A percentile compares a stretch with the other conserved stretches of the same genome.
Evolutionary conservation across 2,329 filamentous ascomycete species (phyloP).

Genomic region (Clonostachys byssicola): DNA sequence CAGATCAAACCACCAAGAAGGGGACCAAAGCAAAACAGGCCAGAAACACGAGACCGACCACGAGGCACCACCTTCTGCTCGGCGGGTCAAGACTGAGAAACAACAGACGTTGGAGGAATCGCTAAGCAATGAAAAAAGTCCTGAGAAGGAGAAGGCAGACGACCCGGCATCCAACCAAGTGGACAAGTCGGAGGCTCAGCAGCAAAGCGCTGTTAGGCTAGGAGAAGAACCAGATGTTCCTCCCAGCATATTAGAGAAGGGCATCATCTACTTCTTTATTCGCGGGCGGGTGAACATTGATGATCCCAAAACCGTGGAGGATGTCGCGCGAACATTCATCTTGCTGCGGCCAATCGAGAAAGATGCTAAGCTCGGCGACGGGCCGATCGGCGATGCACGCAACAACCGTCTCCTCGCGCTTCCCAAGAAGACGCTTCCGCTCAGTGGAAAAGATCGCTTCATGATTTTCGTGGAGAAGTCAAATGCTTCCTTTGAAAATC

Average conservation of each 20-base stretch:
- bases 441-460: conserved; percentile 64
- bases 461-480: conserved; percentile 82
- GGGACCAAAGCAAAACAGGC: conserved; percentile 4
- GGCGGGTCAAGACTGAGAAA: conserved; percentile 14
- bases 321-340: conserved; percentile 76
- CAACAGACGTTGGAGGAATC: conserved; percentile 14
- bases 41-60: conserved; percentile 20
- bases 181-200: conserved; percentile 1
- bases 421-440: conserved; percentile 80
- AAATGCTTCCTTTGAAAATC: conserved; percentile 56
- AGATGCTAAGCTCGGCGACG: conserved; percentile 56
- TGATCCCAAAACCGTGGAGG: conserved; percentile 62
- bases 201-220: conserved; percentile 8
- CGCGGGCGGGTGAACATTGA: conserved; percentile 72
- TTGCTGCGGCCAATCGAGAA: conserved; percentile 69
- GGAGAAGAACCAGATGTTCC: conserved; percentile 22
- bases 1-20: too few relatives aligned
- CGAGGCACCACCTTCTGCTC: conserved; percentile 12
- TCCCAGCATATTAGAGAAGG: conserved; percentile 72
- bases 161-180: neutral
- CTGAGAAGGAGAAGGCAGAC: neutral
- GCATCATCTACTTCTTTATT: conserved; percentile 88
- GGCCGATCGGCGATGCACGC: conserved; percentile 39
- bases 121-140: conserved; percentile 1
- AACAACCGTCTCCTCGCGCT: conserved; percentile 72